Conservation (phyloP, 495 filamentous ascomycete species). For the Neurospora sp. region DNA sequence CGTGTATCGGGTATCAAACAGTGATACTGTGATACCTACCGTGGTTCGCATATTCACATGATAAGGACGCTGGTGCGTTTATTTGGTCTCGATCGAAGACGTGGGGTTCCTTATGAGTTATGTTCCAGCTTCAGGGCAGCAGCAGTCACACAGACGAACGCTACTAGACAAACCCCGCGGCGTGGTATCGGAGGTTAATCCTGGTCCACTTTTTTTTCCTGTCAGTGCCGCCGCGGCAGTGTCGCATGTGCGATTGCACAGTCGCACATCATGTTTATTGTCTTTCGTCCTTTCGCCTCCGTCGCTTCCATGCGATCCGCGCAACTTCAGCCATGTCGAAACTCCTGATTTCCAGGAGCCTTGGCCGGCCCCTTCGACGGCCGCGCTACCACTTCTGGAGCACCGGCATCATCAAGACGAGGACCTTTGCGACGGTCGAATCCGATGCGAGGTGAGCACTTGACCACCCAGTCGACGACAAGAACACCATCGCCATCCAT, state of each 20-base stretch:
- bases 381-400: neutral
- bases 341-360: constrained; percentile 23
- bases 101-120: neutral
- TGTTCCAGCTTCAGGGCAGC: neutral
- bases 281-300: neutral
- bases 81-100: neutral
- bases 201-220: neutral
- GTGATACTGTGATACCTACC: neutral
- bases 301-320: neutral
- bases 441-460: constrained; percentile 24
- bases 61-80: neutral
- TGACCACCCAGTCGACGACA: neutral
- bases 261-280: neutral
- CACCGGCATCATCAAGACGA: constrained; percentile 5
- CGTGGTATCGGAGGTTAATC: neutral
- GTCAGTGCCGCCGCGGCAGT: neutral
- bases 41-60: neutral
- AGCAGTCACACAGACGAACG: neutral
- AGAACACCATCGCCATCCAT: neutral
- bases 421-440: constrained; percentile 30
- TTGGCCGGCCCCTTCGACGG: constrained; percentile 16
- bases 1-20: neutral
- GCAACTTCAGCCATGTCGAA: constrained; percentile 20
- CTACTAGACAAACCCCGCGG: neutral
- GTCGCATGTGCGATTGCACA: neutral